These are phyloP conservation scores for Pyricularia pennisetigena DNA, from an alignment of 2,329 filamentous ascomycete species.

Conservation along the genomic window DNA sequence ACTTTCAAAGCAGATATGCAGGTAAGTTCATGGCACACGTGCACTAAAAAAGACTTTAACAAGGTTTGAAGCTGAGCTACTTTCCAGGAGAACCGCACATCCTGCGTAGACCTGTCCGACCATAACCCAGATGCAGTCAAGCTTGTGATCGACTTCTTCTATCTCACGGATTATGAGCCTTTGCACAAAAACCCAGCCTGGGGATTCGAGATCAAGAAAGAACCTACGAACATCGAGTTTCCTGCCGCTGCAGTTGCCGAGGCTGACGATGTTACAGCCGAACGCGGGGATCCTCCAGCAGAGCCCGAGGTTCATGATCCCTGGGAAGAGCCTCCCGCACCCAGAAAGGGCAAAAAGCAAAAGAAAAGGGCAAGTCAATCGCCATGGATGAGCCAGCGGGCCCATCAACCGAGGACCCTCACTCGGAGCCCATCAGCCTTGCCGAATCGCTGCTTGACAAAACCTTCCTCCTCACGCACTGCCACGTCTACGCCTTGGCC, in stretches of 20 bases:
- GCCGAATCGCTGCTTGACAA: background rate
- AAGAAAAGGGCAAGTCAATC: background rate
- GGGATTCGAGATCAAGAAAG: too few relatives aligned
- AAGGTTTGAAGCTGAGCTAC: background rate
- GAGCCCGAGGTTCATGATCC: background rate
- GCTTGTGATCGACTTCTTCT: slow-evolving; percentile 3
- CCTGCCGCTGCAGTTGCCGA: background rate
- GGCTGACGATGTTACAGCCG: background rate
- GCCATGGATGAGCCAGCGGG: background rate
- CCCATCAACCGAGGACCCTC: too few relatives aligned
- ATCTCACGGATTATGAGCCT: slow-evolving; percentile 1
- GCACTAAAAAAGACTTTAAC: background rate
- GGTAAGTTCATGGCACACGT: background rate
- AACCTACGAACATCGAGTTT: background rate
- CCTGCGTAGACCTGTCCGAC: background rate
- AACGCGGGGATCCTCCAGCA: background rate
- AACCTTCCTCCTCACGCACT: background rate
- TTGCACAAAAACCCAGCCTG: too few relatives aligned
- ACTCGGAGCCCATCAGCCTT: too few relatives aligned
- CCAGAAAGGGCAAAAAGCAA: background rate
- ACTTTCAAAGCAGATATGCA: slow-evolving; percentile 1
- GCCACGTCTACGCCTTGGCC: too few relatives aligned
- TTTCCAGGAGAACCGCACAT: background rate
- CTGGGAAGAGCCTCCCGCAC: background rate
- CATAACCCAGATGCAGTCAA: background rate